Conservation (phyloP, 306 rosid species). For the Albizia julibrissin region DNA sequence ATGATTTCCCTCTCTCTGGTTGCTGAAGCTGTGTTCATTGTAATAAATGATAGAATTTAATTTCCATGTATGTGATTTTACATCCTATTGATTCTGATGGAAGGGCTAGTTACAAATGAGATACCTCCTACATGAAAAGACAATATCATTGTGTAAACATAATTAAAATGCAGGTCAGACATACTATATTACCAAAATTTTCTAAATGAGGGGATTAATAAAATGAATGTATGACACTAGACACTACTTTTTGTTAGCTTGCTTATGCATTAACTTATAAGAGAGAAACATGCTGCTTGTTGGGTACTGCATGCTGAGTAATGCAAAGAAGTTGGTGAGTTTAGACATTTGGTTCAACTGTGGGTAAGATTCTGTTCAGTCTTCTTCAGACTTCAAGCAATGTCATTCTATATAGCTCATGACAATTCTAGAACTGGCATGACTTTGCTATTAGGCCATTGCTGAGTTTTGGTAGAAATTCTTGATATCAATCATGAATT, state of each 20-base stretch:
- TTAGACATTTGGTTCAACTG: background rate
- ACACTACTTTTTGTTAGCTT: background rate
- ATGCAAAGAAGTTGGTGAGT: background rate
- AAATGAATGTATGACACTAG: conserved; percentile 1
- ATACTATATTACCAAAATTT: conserved; percentile 9
- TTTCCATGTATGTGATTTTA: background rate
- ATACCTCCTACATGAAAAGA: background rate
- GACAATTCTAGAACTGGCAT: background rate
- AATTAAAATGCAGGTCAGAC: conserved; percentile 8
- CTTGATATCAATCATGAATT: conserved; percentile 27
- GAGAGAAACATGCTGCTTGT: background rate
- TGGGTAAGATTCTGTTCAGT: background rate
- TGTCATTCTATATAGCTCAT: background rate
- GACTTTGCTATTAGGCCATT: conserved; percentile 14
- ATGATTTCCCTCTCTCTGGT: conserved; percentile 64
- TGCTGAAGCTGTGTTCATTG: conserved; percentile 95
- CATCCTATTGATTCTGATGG: background rate
- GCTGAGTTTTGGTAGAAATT: conserved; percentile 21
- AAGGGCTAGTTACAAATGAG: background rate
- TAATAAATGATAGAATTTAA: conserved; percentile 34
- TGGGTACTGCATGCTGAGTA: conserved; percentile 21
- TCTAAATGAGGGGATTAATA: conserved; percentile 5
- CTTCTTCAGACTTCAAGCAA: conserved; percentile 14
- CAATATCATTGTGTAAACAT: conserved; percentile 7
- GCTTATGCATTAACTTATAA: background rate